Evolutionary conservation across 139 green algal genomes (phyloP), one percentile per base, ranked within the genome.

Genomic region (Cymbomonas tetramitiformis): DNA sequence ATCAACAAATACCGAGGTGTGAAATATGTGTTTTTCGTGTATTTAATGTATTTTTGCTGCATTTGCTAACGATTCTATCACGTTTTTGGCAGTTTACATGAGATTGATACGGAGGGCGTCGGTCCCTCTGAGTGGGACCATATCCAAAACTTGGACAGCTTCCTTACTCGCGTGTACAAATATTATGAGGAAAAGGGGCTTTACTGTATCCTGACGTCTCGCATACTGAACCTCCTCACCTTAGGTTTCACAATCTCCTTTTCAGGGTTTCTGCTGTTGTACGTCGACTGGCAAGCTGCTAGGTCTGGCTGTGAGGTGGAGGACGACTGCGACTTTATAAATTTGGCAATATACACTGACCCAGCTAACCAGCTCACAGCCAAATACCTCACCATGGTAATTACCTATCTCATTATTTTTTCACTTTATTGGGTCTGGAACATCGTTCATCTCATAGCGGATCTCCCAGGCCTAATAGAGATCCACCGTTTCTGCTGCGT

Each of bases 211-310:
- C 25, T 60, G 2, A 50, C 34, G 18, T 29, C 25, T 1, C 15
- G 52, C 1, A 25, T 87, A 3, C 66, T 93, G 26, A 94, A 95
- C 64, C 61, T 95, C 38, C 28, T 76, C 21, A 86, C 82, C 0
- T 75, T 96, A n/a, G 79, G 51, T 9, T 96, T 96, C 76, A 96
- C 86, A 0, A 79, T 91, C 30, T 64, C 61, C 34, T 86, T 95
- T 62, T 83, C 70, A 1, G 76, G 48, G 34, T 83, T 94, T 52
- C 71, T 96, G 49, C 75, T 96, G 38, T 68, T 98, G 21, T 79
- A 72, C 40, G 74, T 96, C 1, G 65, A 94, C 54, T 96, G 84
- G 81, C 10, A 48, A 1, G 80, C 69, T 4, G 67, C 93, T 6
- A 34, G 4, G 3, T 41, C 21, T 2, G 38, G 30, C 23, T 43